These are phyloP conservation scores for Aciculosporium take DNA, from an alignment of 2,329 filamentous ascomycete genomes.

Conservation along the genomic window DNA sequence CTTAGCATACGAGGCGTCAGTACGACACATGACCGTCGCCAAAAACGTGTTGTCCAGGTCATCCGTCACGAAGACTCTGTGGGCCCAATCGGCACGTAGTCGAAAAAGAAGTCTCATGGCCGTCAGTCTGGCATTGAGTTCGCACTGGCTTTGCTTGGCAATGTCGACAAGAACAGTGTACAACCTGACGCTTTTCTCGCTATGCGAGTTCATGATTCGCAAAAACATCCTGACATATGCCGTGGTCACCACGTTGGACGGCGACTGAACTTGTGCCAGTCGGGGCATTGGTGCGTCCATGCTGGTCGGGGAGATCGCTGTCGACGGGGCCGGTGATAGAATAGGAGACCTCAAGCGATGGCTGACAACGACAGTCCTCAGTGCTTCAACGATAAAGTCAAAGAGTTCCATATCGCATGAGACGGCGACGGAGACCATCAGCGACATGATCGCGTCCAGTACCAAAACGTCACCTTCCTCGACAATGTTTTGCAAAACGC, in stretches of 20 bases:
- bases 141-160: constrained; percentile 42
- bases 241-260: constrained; percentile 55
- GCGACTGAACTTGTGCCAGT: constrained; percentile 28
- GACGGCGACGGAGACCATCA: constrained; percentile 51
- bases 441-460: constrained; percentile 49
- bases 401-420: constrained; percentile 46
- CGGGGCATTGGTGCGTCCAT: constrained; percentile 11
- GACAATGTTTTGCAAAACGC: constrained; percentile 45
- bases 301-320: constrained; percentile 10
- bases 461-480: constrained; percentile 50
- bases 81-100: constrained; percentile 66
- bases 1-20: constrained; percentile 35
- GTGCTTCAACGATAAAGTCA: constrained; percentile 37
- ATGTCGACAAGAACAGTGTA: constrained; percentile 52
- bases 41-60: constrained; percentile 60
- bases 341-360: constrained; percentile 32
- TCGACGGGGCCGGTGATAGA: constrained; percentile 15
- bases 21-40: constrained; percentile 57
- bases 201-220: constrained; percentile 51
- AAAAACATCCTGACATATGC: constrained; percentile 67
- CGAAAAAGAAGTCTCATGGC: constrained; percentile 70
- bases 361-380: constrained; percentile 35
- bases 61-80: constrained; percentile 57
- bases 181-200: constrained; percentile 46
- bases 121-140: constrained; percentile 55